Evolutionary conservation across 768 basidiomycete species (phyloP), one percentile per base, ranked within the genome.

Genomic region (Antrodiella citrinella): DNA sequence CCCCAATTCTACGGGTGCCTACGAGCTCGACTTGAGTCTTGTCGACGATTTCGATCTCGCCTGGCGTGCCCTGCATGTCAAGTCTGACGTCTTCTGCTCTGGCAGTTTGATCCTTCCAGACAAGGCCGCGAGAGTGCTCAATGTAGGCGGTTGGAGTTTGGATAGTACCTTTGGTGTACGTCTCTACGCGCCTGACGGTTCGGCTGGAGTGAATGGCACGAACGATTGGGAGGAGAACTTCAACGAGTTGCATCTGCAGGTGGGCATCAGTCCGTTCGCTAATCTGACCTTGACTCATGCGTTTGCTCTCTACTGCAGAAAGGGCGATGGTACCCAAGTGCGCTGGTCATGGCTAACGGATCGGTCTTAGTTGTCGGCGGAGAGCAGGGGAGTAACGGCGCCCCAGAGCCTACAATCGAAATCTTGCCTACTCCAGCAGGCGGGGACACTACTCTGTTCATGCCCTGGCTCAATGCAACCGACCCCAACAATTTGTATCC

Each of bases 401-500:
- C 73, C 1, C 73, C 86, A 0, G 73, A 80, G 50, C 86, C 86
- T 0, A 86, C 74, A 54, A 65, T 89, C 26, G 88, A 91, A 64
- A 71, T 86, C 47, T 69, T 90, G 3, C 87, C 87, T 1, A 80
- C 70, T 23, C 82, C 83, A 7, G 61, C 61, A 0, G 87, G 86
- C 1, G 86, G 82, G 15, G 68, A 72, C 47, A 87, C 85, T 0
- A 67, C 70, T 9, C 50, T 84, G 47, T 70, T 77, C 45, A 72
- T 89, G 47, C 81, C 84, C 52, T 89, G 78, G 69, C 68, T 90
- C 25, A 61, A 69, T 26, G 73, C 85, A 22, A 89, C 88, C 3
- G 82, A 90, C 58, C 88, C 88, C 0, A 80, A 86, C 59, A 89
- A 89, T 57, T 63, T 91, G 45, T 91, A 91, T 58, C 87, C 88